phyloP scores from a whole-genome alignment of 169 alveolate species.

The Babesia ovata region DNA sequence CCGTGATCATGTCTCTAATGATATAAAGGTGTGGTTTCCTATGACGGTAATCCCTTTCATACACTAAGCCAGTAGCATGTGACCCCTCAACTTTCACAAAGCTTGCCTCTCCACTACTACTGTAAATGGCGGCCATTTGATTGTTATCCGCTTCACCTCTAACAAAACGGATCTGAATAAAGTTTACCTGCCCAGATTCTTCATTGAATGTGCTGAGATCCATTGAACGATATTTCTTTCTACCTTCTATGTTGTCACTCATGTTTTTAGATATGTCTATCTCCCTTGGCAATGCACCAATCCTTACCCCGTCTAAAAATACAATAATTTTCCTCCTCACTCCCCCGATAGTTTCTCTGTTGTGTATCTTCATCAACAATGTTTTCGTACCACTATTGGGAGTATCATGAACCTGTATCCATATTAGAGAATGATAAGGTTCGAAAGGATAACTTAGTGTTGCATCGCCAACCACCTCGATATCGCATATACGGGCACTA shows the following conservation, averaged over 20 bases:
- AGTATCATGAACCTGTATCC: neutral
- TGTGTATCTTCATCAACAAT: neutral
- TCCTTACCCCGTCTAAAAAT: conserved; percentile 11
- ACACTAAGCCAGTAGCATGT: neutral
- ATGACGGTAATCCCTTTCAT: neutral
- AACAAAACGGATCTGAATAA: conserved; percentile 3
- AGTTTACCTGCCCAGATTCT: conserved; percentile 3
- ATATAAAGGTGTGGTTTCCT: neutral
- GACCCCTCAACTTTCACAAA: conserved; percentile 16
- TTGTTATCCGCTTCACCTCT: neutral
- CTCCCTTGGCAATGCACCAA: conserved; percentile 5
- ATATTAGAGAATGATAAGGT: conserved; percentile 2
- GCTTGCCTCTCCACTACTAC: neutral
- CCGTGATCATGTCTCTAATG: conserved; percentile 10
- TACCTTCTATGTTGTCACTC: neutral
- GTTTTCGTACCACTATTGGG: neutral
- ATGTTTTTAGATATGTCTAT: neutral
- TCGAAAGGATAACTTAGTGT: conserved; percentile 10
- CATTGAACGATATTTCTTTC: neutral
- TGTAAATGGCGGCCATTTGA: neutral
- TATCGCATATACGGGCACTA: conserved; percentile 21
- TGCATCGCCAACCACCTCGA: conserved; percentile 20
- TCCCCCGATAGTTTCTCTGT: neutral
- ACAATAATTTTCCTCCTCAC: neutral
- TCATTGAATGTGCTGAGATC: conserved; percentile 19